A percentile compares a stretch with the other conserved stretches of the same genome.
Conservation (phyloP, 805 yeast genomes). For the Metschnikowia lunata region DNA sequence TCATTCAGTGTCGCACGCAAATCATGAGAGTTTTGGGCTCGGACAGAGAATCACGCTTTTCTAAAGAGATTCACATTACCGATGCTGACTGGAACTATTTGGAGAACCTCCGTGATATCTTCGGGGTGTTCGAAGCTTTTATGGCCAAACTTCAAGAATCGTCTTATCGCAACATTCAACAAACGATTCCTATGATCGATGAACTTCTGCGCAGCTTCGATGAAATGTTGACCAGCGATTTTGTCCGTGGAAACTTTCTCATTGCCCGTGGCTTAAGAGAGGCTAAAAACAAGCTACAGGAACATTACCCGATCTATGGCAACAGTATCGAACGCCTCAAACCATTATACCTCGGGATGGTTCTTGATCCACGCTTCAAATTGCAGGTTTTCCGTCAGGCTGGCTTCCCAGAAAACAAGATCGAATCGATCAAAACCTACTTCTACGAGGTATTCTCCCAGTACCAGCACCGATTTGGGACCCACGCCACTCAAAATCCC, state of each 20-base stretch:
- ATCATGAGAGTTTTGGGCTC: background rate
- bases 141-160: conserved; percentile 1
- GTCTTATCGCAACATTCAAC: background rate
- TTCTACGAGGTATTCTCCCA: conserved; percentile 1
- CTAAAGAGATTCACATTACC: background rate
- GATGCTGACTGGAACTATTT: conserved; percentile 4
- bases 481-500: background rate
- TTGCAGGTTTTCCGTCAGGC: background rate
- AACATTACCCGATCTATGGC: background rate
- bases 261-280: background rate
- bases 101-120: background rate
- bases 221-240: background rate
- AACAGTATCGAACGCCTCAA: background rate
- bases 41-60: background rate
- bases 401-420: background rate
- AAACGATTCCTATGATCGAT: background rate
- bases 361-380: conserved; percentile 6
- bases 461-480: background rate
- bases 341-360: conserved; percentile 2
- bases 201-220: background rate
- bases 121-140: background rate
- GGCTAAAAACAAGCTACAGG: background rate
- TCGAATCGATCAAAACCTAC: background rate
- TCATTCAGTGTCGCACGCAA: background rate
- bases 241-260: background rate